Conservation (phyloP, 2,329 filamentous ascomycete species). For the Elsinoe perseae region DNA sequence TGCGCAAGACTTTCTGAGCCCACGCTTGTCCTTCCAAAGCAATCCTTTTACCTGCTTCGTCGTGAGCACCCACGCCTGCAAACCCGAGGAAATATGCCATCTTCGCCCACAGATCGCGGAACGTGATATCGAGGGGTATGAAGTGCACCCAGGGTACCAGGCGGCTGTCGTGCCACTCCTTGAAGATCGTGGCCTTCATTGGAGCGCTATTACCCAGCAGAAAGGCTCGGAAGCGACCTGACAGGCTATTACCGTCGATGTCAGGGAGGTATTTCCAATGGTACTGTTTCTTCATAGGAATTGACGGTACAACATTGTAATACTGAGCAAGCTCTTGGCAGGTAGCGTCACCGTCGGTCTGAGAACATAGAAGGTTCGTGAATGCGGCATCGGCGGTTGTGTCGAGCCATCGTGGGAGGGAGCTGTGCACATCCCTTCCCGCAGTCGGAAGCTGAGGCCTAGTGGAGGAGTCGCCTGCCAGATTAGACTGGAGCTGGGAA, state of each 20-base stretch:
- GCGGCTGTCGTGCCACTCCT: constrained; percentile 33
- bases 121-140: constrained; percentile 28
- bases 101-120: constrained; percentile 25
- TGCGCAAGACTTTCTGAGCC: constrained; percentile 21
- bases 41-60: constrained; percentile 21
- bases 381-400: neutral
- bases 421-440: constrained; percentile 24
- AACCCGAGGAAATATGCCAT: constrained; percentile 24
- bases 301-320: constrained; percentile 1
- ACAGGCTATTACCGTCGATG: constrained; percentile 57
- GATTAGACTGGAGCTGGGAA: constrained; percentile 47
- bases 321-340: neutral
- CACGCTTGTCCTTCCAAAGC: constrained; percentile 22
- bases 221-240: constrained; percentile 30
- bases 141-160: constrained; percentile 33
- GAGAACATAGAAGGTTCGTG: neutral
- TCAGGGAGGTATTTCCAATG: constrained; percentile 61
- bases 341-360: neutral
- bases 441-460: constrained; percentile 34
- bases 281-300: constrained; percentile 37
- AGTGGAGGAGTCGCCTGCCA: constrained; percentile 33
- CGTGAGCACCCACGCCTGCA: constrained; percentile 10
- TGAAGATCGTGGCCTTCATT: constrained; percentile 32
- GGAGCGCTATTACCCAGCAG: constrained; percentile 23
- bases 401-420: neutral